A percentile compares a stretch with the other conserved stretches of the same genome.
These are phyloP conservation scores for Capsicum baccatum DNA, from an alignment of 257 asterid species.

Conservation along the genomic window DNA sequence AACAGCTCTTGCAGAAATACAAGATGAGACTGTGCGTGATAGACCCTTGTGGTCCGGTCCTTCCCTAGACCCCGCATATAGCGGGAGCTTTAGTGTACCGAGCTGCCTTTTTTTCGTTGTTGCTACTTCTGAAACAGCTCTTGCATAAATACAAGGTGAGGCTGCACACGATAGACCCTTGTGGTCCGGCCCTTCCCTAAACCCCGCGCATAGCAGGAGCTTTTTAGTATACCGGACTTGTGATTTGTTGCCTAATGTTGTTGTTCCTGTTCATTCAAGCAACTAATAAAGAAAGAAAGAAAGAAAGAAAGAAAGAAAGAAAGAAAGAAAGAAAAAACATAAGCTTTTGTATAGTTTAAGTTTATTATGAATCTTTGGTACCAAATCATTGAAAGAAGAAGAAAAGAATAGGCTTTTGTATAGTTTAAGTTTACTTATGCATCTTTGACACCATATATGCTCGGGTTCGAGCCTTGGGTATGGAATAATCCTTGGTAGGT, in stretches of 20 bases:
- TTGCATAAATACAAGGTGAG: no score
- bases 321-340: background rate
- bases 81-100: no score
- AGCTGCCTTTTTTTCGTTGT: background rate
- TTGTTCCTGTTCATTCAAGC: constrained; percentile 12
- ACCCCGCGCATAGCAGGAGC: no score
- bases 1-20: no score
- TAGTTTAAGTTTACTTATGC: background rate
- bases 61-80: no score
- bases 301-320: background rate
- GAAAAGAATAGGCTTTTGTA: background rate
- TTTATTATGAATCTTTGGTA: constrained; percentile 13
- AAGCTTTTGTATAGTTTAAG: background rate
- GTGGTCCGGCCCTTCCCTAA: no score
- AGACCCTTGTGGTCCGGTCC: no score
- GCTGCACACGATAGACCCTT: no score
- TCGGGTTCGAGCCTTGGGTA: no score
- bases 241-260: constrained; percentile 9
- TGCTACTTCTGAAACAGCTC: background rate
- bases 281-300: constrained; percentile 14
- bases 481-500: no score
- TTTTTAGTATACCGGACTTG: background rate
- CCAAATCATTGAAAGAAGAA: background rate
- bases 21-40: no score
- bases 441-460: background rate